Percentiles rank a stretch among this genome's conserved stretches.
These are phyloP conservation scores for Aplosporella prunicola DNA, from an alignment of 2,329 filamentous ascomycete genomes.

Conservation along the genomic window DNA sequence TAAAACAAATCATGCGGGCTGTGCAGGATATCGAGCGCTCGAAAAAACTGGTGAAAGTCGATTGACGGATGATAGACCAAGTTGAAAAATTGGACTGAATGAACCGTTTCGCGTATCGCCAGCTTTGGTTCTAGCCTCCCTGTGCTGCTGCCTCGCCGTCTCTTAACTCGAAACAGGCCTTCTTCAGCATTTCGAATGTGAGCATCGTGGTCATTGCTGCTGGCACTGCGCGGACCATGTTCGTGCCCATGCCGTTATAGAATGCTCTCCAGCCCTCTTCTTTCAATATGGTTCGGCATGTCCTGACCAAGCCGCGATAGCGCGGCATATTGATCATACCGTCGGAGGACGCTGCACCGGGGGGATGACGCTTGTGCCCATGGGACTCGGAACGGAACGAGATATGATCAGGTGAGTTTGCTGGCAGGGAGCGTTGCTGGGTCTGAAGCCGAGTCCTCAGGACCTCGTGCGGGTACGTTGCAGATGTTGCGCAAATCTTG, in stretches of 20 bases:
- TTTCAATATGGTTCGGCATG: constrained; percentile 70
- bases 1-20: constrained; percentile 3
- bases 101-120: too few species aligned
- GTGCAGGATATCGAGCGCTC: constrained; percentile 4
- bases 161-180: constrained; percentile 23
- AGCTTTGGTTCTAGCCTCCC: too few species aligned
- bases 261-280: constrained; percentile 97
- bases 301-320: constrained; percentile 73
- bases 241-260: constrained; percentile 94
- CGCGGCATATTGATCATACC: constrained; percentile 45
- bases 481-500: constrained; percentile 87
- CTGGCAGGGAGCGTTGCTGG: constrained; percentile 60
- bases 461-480: constrained; percentile 96
- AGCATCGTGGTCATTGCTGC: constrained; percentile 96
- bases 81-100: too few species aligned
- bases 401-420: constrained; percentile 40
- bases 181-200: constrained; percentile 75
- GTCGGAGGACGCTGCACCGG: constrained; percentile 42
- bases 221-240: constrained; percentile 91
- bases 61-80: too few species aligned
- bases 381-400: constrained; percentile 30
- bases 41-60: not conserved
- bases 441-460: constrained; percentile 89
- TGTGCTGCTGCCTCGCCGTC: not conserved
- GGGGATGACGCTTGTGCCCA: constrained; percentile 35